Evolutionary conservation across 768 basidiomycete genomes (phyloP).

Genomic region (Suillus americanus): DNA sequence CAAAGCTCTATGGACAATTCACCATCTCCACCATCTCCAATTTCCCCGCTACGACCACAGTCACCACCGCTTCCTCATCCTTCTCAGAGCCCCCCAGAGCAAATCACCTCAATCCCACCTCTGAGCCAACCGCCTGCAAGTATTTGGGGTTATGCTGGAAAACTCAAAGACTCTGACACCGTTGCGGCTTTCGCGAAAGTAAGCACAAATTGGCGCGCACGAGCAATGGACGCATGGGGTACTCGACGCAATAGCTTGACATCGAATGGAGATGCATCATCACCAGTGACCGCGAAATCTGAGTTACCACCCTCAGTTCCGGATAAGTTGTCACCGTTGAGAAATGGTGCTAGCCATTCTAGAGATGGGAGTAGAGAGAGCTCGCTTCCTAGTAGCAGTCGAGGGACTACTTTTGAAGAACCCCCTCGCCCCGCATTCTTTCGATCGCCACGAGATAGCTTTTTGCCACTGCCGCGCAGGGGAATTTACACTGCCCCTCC

Average conservation of each 20-base stretch:
- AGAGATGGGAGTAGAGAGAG: slow-evolving; percentile 30
- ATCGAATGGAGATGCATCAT: slow-evolving; percentile 5
- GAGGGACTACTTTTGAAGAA: slow-evolving; percentile 43
- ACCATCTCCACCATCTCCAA: slow-evolving; percentile 40
- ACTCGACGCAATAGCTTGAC: slow-evolving; percentile 18
- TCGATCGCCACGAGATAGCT: slow-evolving; percentile 56
- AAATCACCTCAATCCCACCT: neutral
- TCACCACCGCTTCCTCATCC: slow-evolving; percentile 15
- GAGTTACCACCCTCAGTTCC: slow-evolving; percentile 15
- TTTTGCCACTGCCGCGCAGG: slow-evolving; percentile 39
- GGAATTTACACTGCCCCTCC: slow-evolving; percentile 27
- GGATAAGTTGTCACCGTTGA: neutral
- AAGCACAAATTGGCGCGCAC: slow-evolving; percentile 75
- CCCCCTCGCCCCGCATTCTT: slow-evolving; percentile 61
- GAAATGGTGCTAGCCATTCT: neutral
- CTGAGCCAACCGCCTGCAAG: slow-evolving; percentile 31
- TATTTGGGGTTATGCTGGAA: slow-evolving; percentile 73
- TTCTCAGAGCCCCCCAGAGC: slow-evolving; percentile 15
- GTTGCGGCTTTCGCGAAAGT: slow-evolving; percentile 70
- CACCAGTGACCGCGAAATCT: slow-evolving; percentile 22
- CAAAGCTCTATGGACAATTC: slow-evolving; percentile 64
- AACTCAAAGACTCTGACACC: slow-evolving; percentile 70
- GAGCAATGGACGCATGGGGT: slow-evolving; percentile 40
- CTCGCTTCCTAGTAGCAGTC: slow-evolving; percentile 41
- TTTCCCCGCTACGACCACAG: slow-evolving; percentile 28